Conservation (phyloP, 106 monocot species). For the Hemerocallis citrina region DNA sequence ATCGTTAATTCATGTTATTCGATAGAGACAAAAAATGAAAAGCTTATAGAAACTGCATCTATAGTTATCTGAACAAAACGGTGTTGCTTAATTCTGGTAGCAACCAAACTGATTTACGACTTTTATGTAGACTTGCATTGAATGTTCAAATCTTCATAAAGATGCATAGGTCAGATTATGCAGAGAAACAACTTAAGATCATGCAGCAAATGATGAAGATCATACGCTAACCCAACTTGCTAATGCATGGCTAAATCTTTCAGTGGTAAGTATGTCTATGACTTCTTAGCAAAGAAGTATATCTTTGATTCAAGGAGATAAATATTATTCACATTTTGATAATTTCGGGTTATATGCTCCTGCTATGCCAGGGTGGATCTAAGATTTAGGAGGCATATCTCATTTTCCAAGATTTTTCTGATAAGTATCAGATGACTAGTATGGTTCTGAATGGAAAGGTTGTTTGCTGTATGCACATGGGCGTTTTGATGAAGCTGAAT, state of each 20-base stretch:
- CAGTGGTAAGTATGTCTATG: slow-evolving; percentile 71
- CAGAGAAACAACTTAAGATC: slow-evolving; percentile 89
- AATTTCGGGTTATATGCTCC: slow-evolving; percentile 2
- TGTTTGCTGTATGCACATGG: slow-evolving; percentile 98
- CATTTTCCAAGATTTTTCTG: slow-evolving; percentile 94
- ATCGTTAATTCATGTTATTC: no score
- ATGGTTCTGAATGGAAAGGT: slow-evolving; percentile 91
- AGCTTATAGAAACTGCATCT: no score
- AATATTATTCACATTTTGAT: neutral
- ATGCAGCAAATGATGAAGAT: slow-evolving; percentile 98
- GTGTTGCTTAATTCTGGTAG: no score
- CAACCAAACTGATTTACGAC: neutral
- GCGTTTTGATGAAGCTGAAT: slow-evolving; percentile 97
- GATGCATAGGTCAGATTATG: slow-evolving; percentile 92
- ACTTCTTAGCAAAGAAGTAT: no score
- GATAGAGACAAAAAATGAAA: no score
- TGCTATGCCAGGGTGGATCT: slow-evolving; percentile 73
- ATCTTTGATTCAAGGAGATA: neutral
- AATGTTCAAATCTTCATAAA: slow-evolving; percentile 89
- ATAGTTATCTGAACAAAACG: no score
- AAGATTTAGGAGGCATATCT: slow-evolving; percentile 97
- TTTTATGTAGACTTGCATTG: slow-evolving; percentile 63
- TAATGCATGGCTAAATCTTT: slow-evolving; percentile 76
- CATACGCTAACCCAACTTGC: slow-evolving; percentile 89
- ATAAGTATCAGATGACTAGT: slow-evolving; percentile 86